Evolutionary conservation across 352 stramenopile species (phyloP).

Genomic region (Phytophthora capsici): DNA sequence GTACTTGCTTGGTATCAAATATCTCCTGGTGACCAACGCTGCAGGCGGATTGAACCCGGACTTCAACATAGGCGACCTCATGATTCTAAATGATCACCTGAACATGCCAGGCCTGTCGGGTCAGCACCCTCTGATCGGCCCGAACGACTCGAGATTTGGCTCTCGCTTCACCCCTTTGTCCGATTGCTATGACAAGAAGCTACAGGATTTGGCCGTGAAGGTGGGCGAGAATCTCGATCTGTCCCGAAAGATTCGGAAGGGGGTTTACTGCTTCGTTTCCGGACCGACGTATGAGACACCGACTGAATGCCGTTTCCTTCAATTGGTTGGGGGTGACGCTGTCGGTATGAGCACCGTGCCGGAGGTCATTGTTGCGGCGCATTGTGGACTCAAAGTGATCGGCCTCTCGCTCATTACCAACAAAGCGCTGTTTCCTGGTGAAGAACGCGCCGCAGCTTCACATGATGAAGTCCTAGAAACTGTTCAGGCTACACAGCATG

Average conservation of each 20-base stretch:
- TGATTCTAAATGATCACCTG: constrained; percentile 96
- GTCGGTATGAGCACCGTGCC: constrained; percentile 96
- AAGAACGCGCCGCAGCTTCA: constrained; percentile 75
- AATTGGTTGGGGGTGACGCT: constrained; percentile 90
- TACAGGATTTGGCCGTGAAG: constrained; percentile 80
- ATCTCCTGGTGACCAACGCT: constrained; percentile 96
- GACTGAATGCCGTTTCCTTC: constrained; percentile 92
- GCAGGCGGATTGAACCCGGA: constrained; percentile 92
- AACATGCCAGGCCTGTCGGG: constrained; percentile 92
- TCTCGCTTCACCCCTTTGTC: constrained; percentile 93
- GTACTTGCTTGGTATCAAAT: constrained; percentile 93
- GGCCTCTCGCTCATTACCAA: constrained; percentile 97
- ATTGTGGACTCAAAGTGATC: constrained; percentile 58
- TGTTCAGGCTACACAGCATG: constrained; percentile 51
- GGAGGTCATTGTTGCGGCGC: constrained; percentile 93
- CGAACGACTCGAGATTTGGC: constrained; percentile 94
- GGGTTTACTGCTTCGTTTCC: constrained; percentile 96
- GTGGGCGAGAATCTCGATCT: constrained; percentile 82
- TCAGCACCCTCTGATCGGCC: constrained; percentile 92
- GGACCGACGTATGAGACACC: constrained; percentile 96
- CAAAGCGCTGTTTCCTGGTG: constrained; percentile 76
- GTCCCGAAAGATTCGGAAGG: constrained; percentile 74
- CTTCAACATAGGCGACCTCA: constrained; percentile 95
- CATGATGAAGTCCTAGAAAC: constrained; percentile 94
- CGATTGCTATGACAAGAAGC: constrained; percentile 90